Evolutionary conservation across 139 green algal species (phyloP).

Genomic region (Micractinium sp.): DNA sequence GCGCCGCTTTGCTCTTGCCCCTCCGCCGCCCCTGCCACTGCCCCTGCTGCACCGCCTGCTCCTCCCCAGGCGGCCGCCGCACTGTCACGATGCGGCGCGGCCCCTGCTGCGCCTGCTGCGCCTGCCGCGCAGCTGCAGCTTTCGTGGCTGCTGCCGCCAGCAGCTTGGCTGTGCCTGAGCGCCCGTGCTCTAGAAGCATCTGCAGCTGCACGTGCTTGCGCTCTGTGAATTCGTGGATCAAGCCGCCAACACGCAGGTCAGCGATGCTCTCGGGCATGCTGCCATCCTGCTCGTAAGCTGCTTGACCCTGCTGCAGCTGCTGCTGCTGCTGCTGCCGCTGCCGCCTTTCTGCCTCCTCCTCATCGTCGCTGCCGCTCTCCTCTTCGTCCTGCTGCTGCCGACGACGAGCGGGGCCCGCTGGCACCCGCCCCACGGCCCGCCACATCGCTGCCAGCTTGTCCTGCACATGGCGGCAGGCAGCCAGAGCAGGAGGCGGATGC

Average conservation of each 20-base stretch:
- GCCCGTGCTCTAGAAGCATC: constrained; percentile 6
- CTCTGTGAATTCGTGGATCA: constrained; percentile 37
- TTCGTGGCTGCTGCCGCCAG: neutral
- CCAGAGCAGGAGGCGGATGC: neutral
- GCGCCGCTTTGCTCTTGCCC: neutral
- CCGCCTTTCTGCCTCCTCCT: neutral
- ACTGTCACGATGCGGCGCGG: neutral
- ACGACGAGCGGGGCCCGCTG: neutral
- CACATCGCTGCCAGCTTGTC: constrained; percentile 22
- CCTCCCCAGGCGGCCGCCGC: neutral
- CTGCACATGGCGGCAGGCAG: neutral
- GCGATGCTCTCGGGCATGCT: constrained; percentile 31
- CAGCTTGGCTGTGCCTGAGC: neutral
- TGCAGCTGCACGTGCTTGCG: constrained; percentile 27
- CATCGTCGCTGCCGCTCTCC: neutral
- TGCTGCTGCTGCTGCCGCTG: neutral
- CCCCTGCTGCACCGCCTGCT: neutral
- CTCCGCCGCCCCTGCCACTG: neutral
- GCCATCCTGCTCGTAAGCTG: neutral
- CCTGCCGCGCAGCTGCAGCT: neutral
- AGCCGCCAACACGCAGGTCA: constrained; percentile 26
- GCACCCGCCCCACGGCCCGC: neutral
- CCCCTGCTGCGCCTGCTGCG: neutral
- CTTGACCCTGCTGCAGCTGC: neutral
- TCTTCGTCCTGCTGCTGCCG: neutral